Evolutionary conservation across 1,139 yeast genomes (phyloP), one percentile per base, ranked within the genome.

Genomic region (Pichia sp.): DNA sequence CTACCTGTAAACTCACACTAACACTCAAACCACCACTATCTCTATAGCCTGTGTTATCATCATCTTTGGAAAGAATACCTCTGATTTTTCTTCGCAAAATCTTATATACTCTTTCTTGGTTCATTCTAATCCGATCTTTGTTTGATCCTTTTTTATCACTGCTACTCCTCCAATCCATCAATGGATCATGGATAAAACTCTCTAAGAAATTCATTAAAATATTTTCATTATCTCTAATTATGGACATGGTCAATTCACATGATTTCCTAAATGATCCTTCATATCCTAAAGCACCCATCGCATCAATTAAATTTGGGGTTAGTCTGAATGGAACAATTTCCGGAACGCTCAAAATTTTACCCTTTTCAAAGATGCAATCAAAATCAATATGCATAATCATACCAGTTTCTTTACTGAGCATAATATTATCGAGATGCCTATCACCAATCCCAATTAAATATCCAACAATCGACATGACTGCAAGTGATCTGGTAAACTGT

Each of bases 391-490:
- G 99, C 51, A 94, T 67, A 0, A 88, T 79, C 8, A 79, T 79
- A 1, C 98, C 98, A 2, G 79, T 75, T 38, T 73, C 75, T 53
- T 83, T 81, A 57, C 83, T 77, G 41, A 92, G 68, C 45, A 94
- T 65, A 29, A 94, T 77, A 58, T 94, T 94, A 59, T 94, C 98
- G 56, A 95, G 85, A 60, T 94, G 99, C 32, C 99, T 72, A 63
- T 94, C 99, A 27, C 99, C 99, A 42, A 94, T 72, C 5, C 95
- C 94, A 39, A 84, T 71, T 46, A 92, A 79, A 60, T 85, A 87
- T 0, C 99, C 98, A 6, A 92, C 95, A 70, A 94, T 88, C 0
- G 97, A 90, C 98, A 94, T 94, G 0, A 90, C 98, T 0, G 97
- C 97, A 29, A 86, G 69, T 0, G 96, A 81, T 44, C 95, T 70